Evolutionary conservation across 2,329 filamentous ascomycete species (phyloP), one percentile per base, ranked within the genome.

Genomic region (Hypoxylon rubiginosum): DNA sequence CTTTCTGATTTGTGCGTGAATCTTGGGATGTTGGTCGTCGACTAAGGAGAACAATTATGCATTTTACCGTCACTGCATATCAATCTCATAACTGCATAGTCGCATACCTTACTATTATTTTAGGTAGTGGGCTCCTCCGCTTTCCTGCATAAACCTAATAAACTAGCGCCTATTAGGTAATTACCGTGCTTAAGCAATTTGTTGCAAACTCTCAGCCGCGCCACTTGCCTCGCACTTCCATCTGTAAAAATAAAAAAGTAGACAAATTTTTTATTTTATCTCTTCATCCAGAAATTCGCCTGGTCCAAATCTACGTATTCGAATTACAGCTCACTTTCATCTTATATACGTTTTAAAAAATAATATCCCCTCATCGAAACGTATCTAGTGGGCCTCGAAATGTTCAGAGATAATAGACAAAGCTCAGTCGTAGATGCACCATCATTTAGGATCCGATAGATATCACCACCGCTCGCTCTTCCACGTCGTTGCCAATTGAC

Each of bases 171-270:
- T 36, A 65, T 65, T 57, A 66, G 58, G 63, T 58, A 66, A 58
- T 62, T 58, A 58, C 19, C 45, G 39, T 15, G 17, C 41, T 53
- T 36, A 26, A 45, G 45, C 28, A 43, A 26, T 36, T 43, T 10
- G 45, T 45, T 53, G 61, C 64, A 69, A 71, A 62, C 62, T 71
- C 67, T 71, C 67, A 70, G 69, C 67, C 64, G 64, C 64, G 56
- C 43, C 30, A 32, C 50, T 13, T 43, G 28, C 45, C 58, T 52
- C 53, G 13, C 41, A 32, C 43, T 41, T 60, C 32, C 24, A 34
- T 39, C 9, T 49, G 17, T n/a, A 43, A 43, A 41, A 41, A 56
- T 65, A 36, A 50, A 53, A 56, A 36, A 7, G 43, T 24, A 46
- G 19, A 50, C 13, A 50, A 45, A 32, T 17, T 49, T 46, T 56